Conservation (phyloP, 2,329 filamentous ascomycete species). For the Teratosphaeria epicoccoides region DNA sequence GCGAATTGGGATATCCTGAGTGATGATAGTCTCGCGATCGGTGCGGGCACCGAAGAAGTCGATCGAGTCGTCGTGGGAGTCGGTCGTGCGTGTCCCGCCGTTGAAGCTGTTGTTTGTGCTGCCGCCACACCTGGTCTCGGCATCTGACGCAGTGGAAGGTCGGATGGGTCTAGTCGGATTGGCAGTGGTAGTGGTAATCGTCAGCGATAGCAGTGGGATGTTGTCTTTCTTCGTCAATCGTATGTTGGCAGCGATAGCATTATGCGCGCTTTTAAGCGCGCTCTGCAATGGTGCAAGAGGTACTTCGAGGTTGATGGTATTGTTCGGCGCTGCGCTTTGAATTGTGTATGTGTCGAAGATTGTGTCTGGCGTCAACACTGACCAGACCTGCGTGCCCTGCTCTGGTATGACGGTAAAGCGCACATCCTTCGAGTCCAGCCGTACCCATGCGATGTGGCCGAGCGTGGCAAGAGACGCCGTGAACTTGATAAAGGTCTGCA, state of each 20-base stretch:
- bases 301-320: conserved; percentile 93
- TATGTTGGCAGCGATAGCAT: conserved; percentile 70
- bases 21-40: conserved; percentile 83
- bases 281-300: conserved; percentile 79
- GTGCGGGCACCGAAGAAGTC: conserved; percentile 44
- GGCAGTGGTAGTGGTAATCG: conserved; percentile 66
- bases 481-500: conserved; percentile 39
- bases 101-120: conserved; percentile 22
- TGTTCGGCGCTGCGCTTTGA: conserved; percentile 69
- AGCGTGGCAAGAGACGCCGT: conserved; percentile 53
- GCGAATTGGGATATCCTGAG: conserved; percentile 90
- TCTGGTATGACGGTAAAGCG: conserved; percentile 95
- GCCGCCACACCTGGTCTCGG: conserved; percentile 12
- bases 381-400: conserved; percentile 89
- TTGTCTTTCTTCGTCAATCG: conserved; percentile 89
- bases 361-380: conserved; percentile 45
- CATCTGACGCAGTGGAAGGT: conserved; percentile 12
- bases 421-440: conserved; percentile 73
- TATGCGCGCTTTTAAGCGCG: conserved; percentile 79
- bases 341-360: conserved; percentile 81
- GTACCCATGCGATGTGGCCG: conserved; percentile 82
- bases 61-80: conserved; percentile 16
- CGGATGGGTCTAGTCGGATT: conserved; percentile 34
- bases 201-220: conserved; percentile 76
- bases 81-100: conserved; percentile 8